phyloP scores from a whole-genome alignment of 176 grass and related monocot species.

The Cenchrus americanus region DNA sequence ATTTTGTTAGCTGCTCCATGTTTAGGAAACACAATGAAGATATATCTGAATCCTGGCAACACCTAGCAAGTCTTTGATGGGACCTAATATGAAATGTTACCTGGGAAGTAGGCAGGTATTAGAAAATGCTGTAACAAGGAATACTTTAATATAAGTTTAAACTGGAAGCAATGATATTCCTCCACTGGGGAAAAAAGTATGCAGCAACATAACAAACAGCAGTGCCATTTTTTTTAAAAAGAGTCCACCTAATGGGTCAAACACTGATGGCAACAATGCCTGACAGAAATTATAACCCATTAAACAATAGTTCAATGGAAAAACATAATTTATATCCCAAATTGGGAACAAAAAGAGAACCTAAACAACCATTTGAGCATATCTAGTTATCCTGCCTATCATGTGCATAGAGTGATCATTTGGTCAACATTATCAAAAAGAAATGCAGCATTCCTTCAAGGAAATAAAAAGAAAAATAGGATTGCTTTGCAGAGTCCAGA shows the following conservation, averaged over 20 bases:
- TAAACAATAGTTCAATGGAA: not conserved
- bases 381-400: slow-evolving; percentile 23
- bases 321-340: slow-evolving; percentile 25
- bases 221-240: not conserved
- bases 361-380: slow-evolving; percentile 21
- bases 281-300: slow-evolving; percentile 17
- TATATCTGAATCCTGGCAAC: slow-evolving; percentile 54
- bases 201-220: slow-evolving; percentile 9
- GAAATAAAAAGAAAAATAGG: not conserved
- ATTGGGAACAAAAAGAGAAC: slow-evolving; percentile 22
- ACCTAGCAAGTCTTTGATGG: slow-evolving; percentile 70
- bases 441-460: slow-evolving; percentile 24
- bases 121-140: slow-evolving; percentile 12
- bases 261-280: slow-evolving; percentile 5
- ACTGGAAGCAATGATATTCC: slow-evolving; percentile 37
- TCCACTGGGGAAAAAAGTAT: slow-evolving; percentile 21
- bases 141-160: not conserved
- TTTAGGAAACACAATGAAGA: slow-evolving; percentile 83
- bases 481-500: slow-evolving; percentile 7
- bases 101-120: slow-evolving; percentile 50
- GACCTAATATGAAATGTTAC: slow-evolving; percentile 88
- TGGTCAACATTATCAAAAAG: not conserved
- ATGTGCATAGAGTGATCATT: not conserved
- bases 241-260: slow-evolving; percentile 10
- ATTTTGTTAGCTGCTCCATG: slow-evolving; percentile 92